A percentile compares a stretch with the other conserved stretches of the same genome.
phyloP scores from a whole-genome alignment of 495 filamentous ascomycete species.

The Daldinia concentrica region DNA sequence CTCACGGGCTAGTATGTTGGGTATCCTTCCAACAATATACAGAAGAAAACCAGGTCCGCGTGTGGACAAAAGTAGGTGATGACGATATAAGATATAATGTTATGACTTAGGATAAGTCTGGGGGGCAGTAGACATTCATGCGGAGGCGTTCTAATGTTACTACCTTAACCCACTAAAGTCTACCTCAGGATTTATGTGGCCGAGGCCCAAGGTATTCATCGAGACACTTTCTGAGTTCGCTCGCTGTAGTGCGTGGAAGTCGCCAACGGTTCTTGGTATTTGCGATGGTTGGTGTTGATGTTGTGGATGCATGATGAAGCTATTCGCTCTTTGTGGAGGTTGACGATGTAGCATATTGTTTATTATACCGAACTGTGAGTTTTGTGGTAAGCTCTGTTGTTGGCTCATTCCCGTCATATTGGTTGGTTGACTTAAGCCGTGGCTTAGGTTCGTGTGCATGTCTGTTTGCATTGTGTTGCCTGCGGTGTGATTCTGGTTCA shows the following conservation, averaged over 20 bases:
- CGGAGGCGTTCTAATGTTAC: background rate
- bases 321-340: conserved; percentile 52
- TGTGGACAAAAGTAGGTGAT: conserved; percentile 12
- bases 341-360: conserved; percentile 52
- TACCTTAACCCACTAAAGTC: conserved; percentile 46
- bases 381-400: conserved; percentile 32
- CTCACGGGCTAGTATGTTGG: conserved; percentile 4
- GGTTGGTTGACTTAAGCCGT: conserved; percentile 35
- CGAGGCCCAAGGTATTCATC: conserved; percentile 49
- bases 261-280: conserved; percentile 54
- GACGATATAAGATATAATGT: conserved; percentile 8
- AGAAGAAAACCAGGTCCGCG: conserved; percentile 9
- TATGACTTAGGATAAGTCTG: background rate
- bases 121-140: background rate
- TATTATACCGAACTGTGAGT: conserved; percentile 40
- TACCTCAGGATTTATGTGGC: conserved; percentile 45
- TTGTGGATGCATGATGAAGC: conserved; percentile 51
- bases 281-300: conserved; percentile 41
- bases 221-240: conserved; percentile 52
- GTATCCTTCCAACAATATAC: conserved; percentile 10
- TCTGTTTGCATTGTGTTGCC: conserved; percentile 50
- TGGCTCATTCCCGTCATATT: conserved; percentile 41
- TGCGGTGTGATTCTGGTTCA: conserved; percentile 49
- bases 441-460: conserved; percentile 45
- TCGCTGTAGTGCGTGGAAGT: conserved; percentile 58